A percentile compares a stretch with the other conserved stretches of the same genome.
These are phyloP conservation scores for Sugiyamaella marilandica DNA, from an alignment of 805 yeast genomes.

Conservation along the genomic window DNA sequence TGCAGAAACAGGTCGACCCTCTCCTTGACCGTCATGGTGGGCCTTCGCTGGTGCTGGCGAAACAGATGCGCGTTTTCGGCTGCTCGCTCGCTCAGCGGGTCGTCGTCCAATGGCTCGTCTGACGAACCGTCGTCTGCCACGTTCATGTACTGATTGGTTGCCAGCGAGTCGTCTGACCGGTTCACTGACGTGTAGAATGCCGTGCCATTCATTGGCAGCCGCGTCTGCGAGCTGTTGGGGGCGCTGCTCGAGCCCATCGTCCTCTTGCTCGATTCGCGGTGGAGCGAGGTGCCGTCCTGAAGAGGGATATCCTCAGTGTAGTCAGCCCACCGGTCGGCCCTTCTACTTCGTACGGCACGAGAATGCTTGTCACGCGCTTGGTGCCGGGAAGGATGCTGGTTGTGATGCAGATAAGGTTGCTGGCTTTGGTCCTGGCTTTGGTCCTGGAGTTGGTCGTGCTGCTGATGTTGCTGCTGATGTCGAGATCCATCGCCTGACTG, in stretches of 20 bases:
- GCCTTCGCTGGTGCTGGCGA: neutral
- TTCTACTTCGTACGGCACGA: too few species aligned
- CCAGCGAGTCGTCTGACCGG: neutral
- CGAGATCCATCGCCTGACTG: too few species aligned
- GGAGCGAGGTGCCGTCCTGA: neutral
- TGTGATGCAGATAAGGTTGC: too few species aligned
- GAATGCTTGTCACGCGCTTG: too few species aligned
- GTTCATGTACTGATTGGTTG: neutral
- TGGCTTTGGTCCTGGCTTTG: too few species aligned
- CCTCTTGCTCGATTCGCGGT: neutral
- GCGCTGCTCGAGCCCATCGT: neutral
- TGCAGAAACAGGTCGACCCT: slow-evolving; percentile 13
- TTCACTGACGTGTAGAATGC: neutral
- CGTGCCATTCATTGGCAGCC: neutral
- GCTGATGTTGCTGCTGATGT: too few species aligned
- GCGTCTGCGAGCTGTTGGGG: neutral
- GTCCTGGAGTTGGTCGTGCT: too few species aligned
- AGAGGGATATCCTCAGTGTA: neutral
- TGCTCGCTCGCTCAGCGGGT: neutral
- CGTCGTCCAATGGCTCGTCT: neutral
- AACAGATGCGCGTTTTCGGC: too few species aligned
- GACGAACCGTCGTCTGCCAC: neutral
- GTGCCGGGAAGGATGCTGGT: too few species aligned
- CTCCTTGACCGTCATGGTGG: slow-evolving; percentile 5
- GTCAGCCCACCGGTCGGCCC: neutral